A percentile compares a stretch with the other conserved stretches of the same genome.
phyloP scores from a whole-genome alignment of 768 basidiomycete species.

The Rhodotorula graminis region DNA sequence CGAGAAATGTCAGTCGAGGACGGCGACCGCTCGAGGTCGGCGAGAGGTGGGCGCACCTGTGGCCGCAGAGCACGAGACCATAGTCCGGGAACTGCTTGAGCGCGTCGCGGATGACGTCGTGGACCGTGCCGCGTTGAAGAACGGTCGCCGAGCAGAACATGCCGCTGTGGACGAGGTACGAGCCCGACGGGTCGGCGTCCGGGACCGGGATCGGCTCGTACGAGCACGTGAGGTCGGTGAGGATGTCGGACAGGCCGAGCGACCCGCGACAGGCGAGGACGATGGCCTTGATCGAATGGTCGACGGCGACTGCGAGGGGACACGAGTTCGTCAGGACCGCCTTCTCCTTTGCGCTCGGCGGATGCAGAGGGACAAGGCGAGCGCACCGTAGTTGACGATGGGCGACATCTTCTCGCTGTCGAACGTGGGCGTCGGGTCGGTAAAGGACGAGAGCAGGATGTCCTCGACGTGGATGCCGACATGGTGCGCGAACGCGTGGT shows the following conservation, averaged over 20 bases:
- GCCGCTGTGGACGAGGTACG: slow-evolving; percentile 46
- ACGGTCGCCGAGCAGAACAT: slow-evolving; percentile 38
- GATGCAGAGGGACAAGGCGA: too few relatives aligned
- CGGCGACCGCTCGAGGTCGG: too few relatives aligned
- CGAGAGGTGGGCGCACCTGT: slow-evolving; percentile 36
- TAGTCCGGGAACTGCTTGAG: slow-evolving; percentile 45
- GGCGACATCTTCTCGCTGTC: slow-evolving; percentile 32
- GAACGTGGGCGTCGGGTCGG: slow-evolving; percentile 43
- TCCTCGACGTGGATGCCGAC: slow-evolving; percentile 47
- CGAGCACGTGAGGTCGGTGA: slow-evolving; percentile 49
- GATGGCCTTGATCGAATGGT: slow-evolving; percentile 45
- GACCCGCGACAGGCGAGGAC: slow-evolving; percentile 45
- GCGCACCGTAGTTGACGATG: slow-evolving; percentile 29
- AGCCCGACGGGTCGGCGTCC: slow-evolving; percentile 42
- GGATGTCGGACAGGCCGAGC: slow-evolving; percentile 48
- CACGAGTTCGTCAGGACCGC: too few relatives aligned
- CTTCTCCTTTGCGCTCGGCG: too few relatives aligned
- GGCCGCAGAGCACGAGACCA: slow-evolving; percentile 48
- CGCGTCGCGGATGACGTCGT: slow-evolving; percentile 45
- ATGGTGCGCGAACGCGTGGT: slow-evolving; percentile 46
- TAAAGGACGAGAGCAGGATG: slow-evolving; percentile 47
- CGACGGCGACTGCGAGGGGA: slow-evolving; percentile 45
- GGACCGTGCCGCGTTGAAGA: slow-evolving; percentile 45
- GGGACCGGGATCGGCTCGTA: slow-evolving; percentile 45
- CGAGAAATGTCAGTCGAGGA: background rate